Evolutionary conservation across 805 yeast genomes (phyloP).

Genomic region (Candida railenensis): DNA sequence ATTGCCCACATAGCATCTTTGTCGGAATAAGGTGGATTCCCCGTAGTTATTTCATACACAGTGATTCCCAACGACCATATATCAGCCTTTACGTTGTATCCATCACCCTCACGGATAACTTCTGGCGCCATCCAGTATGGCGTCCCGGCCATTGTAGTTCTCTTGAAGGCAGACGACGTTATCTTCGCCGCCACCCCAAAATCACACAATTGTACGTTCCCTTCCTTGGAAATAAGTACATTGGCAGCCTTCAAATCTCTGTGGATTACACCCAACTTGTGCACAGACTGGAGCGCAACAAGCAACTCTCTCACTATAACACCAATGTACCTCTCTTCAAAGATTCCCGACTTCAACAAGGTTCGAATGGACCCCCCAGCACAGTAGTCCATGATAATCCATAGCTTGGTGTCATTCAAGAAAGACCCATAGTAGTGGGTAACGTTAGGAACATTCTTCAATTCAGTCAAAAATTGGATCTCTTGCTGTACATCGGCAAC

Average conservation of each 20-base stretch:
- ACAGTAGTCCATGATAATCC: constrained; percentile 98
- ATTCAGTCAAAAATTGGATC: constrained; percentile 77
- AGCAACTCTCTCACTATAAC: constrained; percentile 83
- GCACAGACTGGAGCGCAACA: constrained; percentile 76
- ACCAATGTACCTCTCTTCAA: constrained; percentile 81
- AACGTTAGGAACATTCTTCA: constrained; percentile 85
- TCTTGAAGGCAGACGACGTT: constrained; percentile 67
- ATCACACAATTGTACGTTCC: constrained; percentile 89
- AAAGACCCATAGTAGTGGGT: constrained; percentile 91
- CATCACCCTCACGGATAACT: constrained; percentile 87
- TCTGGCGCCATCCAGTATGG: constrained; percentile 99
- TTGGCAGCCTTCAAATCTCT: constrained; percentile 97
- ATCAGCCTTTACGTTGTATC: constrained; percentile 89
- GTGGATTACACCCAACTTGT: constrained; percentile 87
- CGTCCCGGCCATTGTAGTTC: constrained; percentile 95
- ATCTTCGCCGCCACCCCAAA: constrained; percentile 98
- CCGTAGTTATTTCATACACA: constrained; percentile 90
- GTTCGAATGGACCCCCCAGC: constrained; percentile 95
- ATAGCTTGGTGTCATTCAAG: constrained; percentile 81
- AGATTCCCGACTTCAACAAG: constrained; percentile 76
- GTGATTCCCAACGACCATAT: constrained; percentile 98
- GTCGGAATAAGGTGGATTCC: constrained; percentile 96
- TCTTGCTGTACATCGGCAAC: constrained; percentile 94
- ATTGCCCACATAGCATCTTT: constrained; percentile 93
- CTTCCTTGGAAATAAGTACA: constrained; percentile 83